Conservation (phyloP, 805 yeast genomes). For the Peterozyma toletana region DNA sequence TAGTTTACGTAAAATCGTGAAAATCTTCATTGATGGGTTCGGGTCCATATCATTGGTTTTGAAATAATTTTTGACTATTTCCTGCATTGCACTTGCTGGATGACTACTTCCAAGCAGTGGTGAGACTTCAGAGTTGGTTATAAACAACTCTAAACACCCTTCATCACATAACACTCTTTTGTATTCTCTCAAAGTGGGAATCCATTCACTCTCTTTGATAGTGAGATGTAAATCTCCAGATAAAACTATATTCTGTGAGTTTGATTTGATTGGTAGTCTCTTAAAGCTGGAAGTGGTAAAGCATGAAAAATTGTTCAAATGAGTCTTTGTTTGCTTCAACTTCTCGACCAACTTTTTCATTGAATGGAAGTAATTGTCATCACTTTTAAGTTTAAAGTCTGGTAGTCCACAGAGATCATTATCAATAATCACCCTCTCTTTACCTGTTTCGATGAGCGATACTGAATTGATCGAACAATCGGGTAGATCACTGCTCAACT, state of each 20-base stretch:
- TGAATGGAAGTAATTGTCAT: not conserved
- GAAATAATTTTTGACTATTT: not conserved
- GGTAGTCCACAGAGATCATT: not conserved
- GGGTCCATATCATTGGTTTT: not conserved
- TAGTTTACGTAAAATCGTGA: not conserved
- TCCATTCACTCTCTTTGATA: slow-evolving; percentile 13
- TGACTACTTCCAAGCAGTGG: not conserved
- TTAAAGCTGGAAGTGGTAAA: slow-evolving; percentile 19
- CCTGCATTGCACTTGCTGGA: slow-evolving; percentile 1
- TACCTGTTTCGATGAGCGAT: not conserved
- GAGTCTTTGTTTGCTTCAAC: not conserved
- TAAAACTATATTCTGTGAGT: slow-evolving; percentile 19
- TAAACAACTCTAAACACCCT: slow-evolving; percentile 20
- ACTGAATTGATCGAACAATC: slow-evolving; percentile 4
- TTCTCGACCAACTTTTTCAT: not conserved
- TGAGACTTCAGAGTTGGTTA: slow-evolving; percentile 17
- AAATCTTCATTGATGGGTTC: not conserved
- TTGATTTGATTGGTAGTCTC: slow-evolving; percentile 18
- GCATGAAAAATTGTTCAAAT: slow-evolving; percentile 20
- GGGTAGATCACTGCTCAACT: slow-evolving; percentile 3
- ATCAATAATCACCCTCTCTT: slow-evolving; percentile 3
- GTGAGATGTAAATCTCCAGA: slow-evolving; percentile 19
- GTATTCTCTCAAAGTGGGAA: slow-evolving; percentile 17
- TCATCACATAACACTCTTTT: slow-evolving; percentile 21
- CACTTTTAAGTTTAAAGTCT: not conserved